Evolutionary conservation across 805 yeast species (phyloP), one percentile per base, ranked within the genome.

Genomic region (Myxozyma neglecta): DNA sequence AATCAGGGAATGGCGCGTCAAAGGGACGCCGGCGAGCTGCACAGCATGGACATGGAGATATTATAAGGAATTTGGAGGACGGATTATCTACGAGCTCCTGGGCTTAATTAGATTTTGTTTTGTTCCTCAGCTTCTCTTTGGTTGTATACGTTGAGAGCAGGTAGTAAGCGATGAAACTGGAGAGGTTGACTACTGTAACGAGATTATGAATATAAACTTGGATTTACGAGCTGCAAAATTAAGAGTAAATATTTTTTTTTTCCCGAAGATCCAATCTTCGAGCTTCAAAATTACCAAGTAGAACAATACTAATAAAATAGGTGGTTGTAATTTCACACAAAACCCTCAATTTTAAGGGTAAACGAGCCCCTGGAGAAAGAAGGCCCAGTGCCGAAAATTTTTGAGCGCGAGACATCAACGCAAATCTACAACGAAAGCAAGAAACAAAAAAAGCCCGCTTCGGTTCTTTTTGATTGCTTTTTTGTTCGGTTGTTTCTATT

Each of bases 41-140:
- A 43, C 56, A 54, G 43, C 50, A 53, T 43, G 45, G 43, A 34
- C 64, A 66, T 20, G 70, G 70, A 6, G 74, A 71, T 48, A 69
- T 71, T 11, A 72, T 72, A 14, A 57, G 74, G 13, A 68, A 70
- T 50, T 54, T 72, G 63, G 75, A 72, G 55, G 72, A 72, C 50
- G 74, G 75, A 7, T 50, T 63, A 11, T 64, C 65, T n/a, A 39
- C 57, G 9, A 55, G 53, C 5, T 56, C 60, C 32, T 65, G 68
- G 68, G 45, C 47, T 9, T 44, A 13, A 24, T 35, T 20, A 16
- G 35, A 18, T 36, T 34, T 10, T 36, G 14, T 10, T 5, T 45
- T 20, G 35, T 36, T 34, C 43, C 44, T 9, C 14, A 20, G 24
- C n/a, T 51, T 37, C 7, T 52, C 42, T 13, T 7, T 16, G 6